A percentile compares a stretch with the other conserved stretches of the same genome.
These are phyloP conservation scores for Kalmanozyma brasiliensis DNA, from an alignment of 1,284 basidiomycete genomes.

Conservation along the genomic window DNA sequence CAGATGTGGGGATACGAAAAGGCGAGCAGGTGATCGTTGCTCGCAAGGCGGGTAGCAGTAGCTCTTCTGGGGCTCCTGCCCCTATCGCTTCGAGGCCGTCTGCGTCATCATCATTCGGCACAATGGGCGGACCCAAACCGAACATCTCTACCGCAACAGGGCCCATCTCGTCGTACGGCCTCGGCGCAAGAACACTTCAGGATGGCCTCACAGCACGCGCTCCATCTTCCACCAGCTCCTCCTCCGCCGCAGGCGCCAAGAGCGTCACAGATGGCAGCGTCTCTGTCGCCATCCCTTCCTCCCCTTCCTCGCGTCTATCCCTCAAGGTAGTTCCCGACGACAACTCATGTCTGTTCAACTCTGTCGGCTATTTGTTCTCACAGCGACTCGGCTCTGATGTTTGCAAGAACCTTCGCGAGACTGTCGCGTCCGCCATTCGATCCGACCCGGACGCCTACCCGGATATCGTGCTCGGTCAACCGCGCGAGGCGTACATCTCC, in stretches of 20 bases:
- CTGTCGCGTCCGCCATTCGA: constrained; percentile 37
- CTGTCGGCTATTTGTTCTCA: constrained; percentile 32
- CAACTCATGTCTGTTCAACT: constrained; percentile 58
- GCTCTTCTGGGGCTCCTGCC: background rate
- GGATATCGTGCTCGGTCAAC: constrained; percentile 49
- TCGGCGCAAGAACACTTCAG: constrained; percentile 21
- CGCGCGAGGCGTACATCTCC: constrained; percentile 31
- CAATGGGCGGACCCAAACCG: constrained; percentile 16
- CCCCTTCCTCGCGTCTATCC: constrained; percentile 11
- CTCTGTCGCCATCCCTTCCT: constrained; percentile 12
- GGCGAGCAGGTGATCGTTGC: constrained; percentile 49
- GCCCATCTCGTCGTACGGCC: constrained; percentile 9
- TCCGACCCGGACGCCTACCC: constrained; percentile 31
- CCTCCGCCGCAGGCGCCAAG: background rate
- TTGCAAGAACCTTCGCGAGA: constrained; percentile 26
- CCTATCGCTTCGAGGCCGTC: background rate
- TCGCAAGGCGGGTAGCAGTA: constrained; percentile 1
- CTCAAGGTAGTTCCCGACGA: constrained; percentile 57
- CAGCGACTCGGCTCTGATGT: constrained; percentile 20
- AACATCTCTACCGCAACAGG: constrained; percentile 27
- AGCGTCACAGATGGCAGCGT: constrained; percentile 29
- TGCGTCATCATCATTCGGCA: constrained; percentile 15
- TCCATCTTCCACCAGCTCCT: background rate
- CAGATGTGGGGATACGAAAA: constrained; percentile 16
- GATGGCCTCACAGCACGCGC: constrained; percentile 22